Evolutionary conservation across 768 basidiomycete species (phyloP).

Genomic region (Kwoniella shandongensis): DNA sequence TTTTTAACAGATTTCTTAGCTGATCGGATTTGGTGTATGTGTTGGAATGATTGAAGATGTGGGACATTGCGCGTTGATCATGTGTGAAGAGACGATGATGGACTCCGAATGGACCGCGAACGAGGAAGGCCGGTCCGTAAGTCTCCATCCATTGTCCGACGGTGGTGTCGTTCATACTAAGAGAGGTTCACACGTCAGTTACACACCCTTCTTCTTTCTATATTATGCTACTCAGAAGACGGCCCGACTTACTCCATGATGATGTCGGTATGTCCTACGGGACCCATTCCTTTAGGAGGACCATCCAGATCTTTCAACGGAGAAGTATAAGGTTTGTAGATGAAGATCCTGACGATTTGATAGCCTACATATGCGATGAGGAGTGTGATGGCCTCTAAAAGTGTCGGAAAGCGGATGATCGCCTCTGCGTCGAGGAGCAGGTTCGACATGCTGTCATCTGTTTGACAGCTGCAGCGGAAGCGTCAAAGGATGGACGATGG

Average conservation of each 20-base stretch:
- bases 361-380: background rate
- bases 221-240: background rate
- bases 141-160: slow-evolving; percentile 21
- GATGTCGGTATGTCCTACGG: slow-evolving; percentile 22
- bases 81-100: slow-evolving; percentile 30
- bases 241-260: slow-evolving; percentile 12
- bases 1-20: slow-evolving; percentile 15
- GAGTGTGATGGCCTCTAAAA: background rate
- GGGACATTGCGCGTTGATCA: slow-evolving; percentile 24
- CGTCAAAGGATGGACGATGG: too few species aligned
- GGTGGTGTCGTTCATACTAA: slow-evolving; percentile 12
- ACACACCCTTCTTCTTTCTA: background rate
- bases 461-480: too few species aligned
- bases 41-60: slow-evolving; percentile 19
- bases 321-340: slow-evolving; percentile 23
- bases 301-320: slow-evolving; percentile 16
- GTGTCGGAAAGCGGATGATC: slow-evolving; percentile 13
- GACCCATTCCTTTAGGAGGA: slow-evolving; percentile 20
- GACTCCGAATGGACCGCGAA: slow-evolving; percentile 20
- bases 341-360: slow-evolving; percentile 4
- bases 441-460: too few species aligned
- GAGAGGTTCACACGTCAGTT: background rate
- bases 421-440: too few species aligned
- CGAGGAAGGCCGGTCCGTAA: slow-evolving; percentile 23
- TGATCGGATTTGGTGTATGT: slow-evolving; percentile 21